Conservation (phyloP, 2,329 filamentous ascomycete genomes). For the Chaetomiaceae sp. region DNA sequence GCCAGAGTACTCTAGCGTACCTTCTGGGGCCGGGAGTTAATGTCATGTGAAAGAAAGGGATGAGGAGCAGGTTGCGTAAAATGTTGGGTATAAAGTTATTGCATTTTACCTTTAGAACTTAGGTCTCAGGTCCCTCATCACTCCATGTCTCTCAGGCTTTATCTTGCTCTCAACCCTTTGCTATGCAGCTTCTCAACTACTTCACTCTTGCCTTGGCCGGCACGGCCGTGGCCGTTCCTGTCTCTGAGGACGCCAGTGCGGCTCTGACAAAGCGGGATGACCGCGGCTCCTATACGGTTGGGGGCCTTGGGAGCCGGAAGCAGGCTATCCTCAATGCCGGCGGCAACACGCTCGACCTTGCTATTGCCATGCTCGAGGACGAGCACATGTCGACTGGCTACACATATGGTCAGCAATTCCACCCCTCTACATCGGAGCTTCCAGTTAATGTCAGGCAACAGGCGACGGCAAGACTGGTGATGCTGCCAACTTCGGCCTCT, state of each 20-base stretch:
- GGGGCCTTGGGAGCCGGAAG: background rate
- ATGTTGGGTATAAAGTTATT: too few species aligned
- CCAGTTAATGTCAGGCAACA: background rate
- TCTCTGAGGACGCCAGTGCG: background rate
- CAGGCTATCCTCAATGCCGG: background rate
- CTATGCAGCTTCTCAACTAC: background rate
- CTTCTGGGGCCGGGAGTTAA: background rate
- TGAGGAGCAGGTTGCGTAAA: too few species aligned
- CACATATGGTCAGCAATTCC: background rate
- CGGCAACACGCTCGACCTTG: constrained; percentile 1
- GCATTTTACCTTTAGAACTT: background rate
- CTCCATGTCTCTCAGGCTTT: too few species aligned
- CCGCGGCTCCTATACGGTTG: background rate
- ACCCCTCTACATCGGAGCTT: too few species aligned
- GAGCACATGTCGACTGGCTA: background rate
- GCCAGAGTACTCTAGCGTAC: background rate
- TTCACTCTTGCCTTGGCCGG: background rate
- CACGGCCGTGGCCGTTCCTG: background rate
- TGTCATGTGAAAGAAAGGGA: background rate
- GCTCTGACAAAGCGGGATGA: background rate
- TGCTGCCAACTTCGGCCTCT: constrained; percentile 3
- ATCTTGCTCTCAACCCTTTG: background rate
- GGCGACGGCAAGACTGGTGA: background rate
- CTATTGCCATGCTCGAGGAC: constrained; percentile 3
- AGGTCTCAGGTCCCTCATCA: too few species aligned